Conservation (phyloP, 2,329 filamentous ascomycete genomes). For the Pseudogymnoascus sp. region DNA sequence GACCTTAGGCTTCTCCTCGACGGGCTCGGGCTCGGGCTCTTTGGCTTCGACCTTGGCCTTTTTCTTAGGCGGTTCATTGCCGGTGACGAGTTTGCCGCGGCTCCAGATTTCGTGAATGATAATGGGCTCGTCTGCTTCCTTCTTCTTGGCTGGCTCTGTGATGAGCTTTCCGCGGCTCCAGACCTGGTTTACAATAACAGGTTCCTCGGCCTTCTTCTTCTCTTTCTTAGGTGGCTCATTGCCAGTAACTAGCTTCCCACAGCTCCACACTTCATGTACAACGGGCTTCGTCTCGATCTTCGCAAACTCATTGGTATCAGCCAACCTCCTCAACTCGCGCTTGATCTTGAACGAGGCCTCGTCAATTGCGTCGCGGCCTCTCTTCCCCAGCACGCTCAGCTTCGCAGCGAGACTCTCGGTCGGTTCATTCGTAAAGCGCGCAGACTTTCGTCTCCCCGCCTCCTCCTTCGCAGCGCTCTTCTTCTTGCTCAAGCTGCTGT, state of each 20-base stretch:
- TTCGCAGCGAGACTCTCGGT: conserved; percentile 39
- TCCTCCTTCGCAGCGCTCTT: conserved; percentile 22
- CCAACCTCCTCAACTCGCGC: conserved; percentile 51
- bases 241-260: conserved; percentile 12
- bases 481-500: conserved; percentile 21
- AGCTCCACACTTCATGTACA: conserved; percentile 4
- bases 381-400: conserved; percentile 51
- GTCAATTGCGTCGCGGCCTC: conserved; percentile 46
- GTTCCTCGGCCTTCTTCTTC: conserved; percentile 24
- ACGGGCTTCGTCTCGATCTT: conserved; percentile 48
- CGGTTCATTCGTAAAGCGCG: conserved; percentile 35
- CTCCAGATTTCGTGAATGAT: conserved; percentile 2
- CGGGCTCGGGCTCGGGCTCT: conserved; percentile 30
- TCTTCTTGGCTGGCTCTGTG: conserved; percentile 33
- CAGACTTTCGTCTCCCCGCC: conserved; percentile 31
- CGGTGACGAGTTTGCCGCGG: conserved; percentile 13
- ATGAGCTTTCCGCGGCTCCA: conserved; percentile 60
- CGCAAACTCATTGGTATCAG: conserved; percentile 55
- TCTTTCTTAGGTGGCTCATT: conserved; percentile 24
- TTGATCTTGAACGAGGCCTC: conserved; percentile 40
- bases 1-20: conserved; percentile 32
- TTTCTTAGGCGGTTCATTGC: conserved; percentile 18
- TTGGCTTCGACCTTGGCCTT: conserved; percentile 29
- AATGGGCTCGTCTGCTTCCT: conserved; percentile 13
- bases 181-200: conserved; percentile 44